Base-by-base conservation (phyloP, 441 rosid genomes). In the Croton setiger region DNA sequence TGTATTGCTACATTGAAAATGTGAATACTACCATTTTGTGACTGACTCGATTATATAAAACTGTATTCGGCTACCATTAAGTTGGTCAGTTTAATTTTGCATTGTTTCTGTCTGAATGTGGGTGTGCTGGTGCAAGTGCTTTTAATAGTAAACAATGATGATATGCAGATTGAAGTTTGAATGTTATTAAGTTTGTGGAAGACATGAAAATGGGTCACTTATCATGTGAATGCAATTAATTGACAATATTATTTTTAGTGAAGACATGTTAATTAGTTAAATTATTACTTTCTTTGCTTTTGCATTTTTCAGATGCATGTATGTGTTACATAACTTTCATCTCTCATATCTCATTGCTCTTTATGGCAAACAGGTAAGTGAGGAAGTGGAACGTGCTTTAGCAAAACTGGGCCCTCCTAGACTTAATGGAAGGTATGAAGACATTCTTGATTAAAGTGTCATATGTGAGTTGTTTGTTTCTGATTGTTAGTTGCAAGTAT, bases 361-460 rank as follows among this genome's bases (percentile, higher is more conserved):
- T 81, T 75, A 49, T 75, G 67, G 67, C 63, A 60, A 75, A 70
- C 83, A 96, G 99, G 99, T 96, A 31, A 96, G 99, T 9, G 99
- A 96, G 80, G 99, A 96, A 79, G 97, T 96, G 45, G 99, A 96
- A 78, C 97, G 99, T 69, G 99, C 99, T 76, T 86, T 96, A 71
- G 92, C 98, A n/a, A 96, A 90, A 83, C 48, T 93, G 77, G 98
- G 93, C 18, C 96, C 97, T 74, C 85, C 99, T 66, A 86, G 94
- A 82, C 83, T 91, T 69, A 83, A 68, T 81, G 96, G 96, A 83
- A 85, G 96, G 99, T 90, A 73, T 4, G 70, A 21, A 23, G 31
- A 68, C 57, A 52, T 63, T 48, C 68, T 63, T 66, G 54, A 6
- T 44, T 4, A 12, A 39, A 52, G n/a, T 60, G 23, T 33, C 43